phyloP scores from a whole-genome alignment of 352 stramenopile genomes.

The Phytophthora sp. region DNA sequence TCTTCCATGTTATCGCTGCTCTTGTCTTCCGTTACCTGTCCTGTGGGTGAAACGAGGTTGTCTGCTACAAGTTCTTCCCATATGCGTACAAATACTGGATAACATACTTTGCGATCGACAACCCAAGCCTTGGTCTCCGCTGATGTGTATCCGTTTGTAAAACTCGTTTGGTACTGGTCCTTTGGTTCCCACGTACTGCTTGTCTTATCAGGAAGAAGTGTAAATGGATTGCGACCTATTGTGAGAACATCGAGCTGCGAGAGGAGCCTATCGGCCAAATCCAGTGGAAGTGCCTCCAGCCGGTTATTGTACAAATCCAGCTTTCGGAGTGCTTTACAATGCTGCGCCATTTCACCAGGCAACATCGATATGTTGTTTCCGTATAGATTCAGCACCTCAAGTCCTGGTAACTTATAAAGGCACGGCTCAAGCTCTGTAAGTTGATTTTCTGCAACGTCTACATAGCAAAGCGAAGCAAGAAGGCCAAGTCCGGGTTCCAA shows the following conservation, averaged over 20 bases:
- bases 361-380: constrained; percentile 56
- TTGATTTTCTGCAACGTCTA: constrained; percentile 65
- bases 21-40: neutral
- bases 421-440: constrained; percentile 54
- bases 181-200: constrained; percentile 60
- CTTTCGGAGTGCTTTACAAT: constrained; percentile 45
- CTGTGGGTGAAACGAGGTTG: neutral
- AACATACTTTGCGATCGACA: constrained; percentile 48
- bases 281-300: constrained; percentile 56
- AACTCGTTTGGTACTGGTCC: constrained; percentile 58
- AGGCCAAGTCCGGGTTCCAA: constrained; percentile 37
- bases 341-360: constrained; percentile 44
- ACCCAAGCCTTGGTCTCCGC: constrained; percentile 62
- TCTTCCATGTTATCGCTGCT: neutral
- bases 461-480: constrained; percentile 47
- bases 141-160: constrained; percentile 58
- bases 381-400: constrained; percentile 64
- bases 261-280: constrained; percentile 52
- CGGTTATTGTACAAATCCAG: constrained; percentile 73
- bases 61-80: constrained; percentile 40
- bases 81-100: constrained; percentile 53
- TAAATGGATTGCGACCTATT: constrained; percentile 63
- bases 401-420: constrained; percentile 47
- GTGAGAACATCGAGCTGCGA: constrained; percentile 60
- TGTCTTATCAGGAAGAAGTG: constrained; percentile 64